phyloP scores from a whole-genome alignment of 441 rosid genomes.

The Euphorbia schlechtendalii region DNA sequence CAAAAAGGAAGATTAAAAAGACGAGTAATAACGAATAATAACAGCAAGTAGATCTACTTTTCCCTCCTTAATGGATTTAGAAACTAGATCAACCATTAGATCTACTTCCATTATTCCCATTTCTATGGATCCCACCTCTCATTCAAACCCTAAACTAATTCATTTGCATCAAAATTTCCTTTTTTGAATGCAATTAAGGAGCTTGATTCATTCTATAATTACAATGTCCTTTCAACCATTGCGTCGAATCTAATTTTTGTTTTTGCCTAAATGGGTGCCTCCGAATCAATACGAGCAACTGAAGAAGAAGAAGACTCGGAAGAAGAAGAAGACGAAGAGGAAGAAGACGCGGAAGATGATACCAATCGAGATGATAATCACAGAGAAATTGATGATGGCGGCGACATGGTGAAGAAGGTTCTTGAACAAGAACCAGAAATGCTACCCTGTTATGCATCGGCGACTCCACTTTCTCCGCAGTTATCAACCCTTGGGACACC shows the following conservation, averaged over 20 bases:
- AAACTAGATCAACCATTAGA: not conserved
- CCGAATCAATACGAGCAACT: constrained; percentile 47
- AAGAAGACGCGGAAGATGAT: constrained; percentile 19
- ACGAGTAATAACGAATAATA: not conserved
- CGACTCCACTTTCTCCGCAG: constrained; percentile 90
- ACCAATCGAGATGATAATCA: constrained; percentile 4
- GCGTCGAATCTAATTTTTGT: not conserved
- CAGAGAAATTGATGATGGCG: constrained; percentile 27
- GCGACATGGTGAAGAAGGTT: constrained; percentile 66
- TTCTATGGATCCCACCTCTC: not conserved
- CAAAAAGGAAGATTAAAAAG: too few relatives aligned
- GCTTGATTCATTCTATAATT: not conserved
- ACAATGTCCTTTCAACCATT: constrained; percentile 8
- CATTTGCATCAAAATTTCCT: not conserved
- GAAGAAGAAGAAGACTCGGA: constrained; percentile 38
- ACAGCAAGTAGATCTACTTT: not conserved
- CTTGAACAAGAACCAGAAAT: constrained; percentile 90
- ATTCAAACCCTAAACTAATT: constrained; percentile 1
- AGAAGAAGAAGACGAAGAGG: constrained; percentile 19
- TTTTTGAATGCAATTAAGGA: not conserved
- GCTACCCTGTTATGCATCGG: constrained; percentile 82
- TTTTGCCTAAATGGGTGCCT: constrained; percentile 48
- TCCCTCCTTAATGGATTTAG: not conserved
- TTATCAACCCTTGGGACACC: constrained; percentile 82
- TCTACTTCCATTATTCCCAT: not conserved